Percentiles rank a stretch among this genome's conserved stretches.
These are phyloP conservation scores for Ehretia macrophylla DNA, from an alignment of 257 asterid species.

Conservation along the genomic window DNA sequence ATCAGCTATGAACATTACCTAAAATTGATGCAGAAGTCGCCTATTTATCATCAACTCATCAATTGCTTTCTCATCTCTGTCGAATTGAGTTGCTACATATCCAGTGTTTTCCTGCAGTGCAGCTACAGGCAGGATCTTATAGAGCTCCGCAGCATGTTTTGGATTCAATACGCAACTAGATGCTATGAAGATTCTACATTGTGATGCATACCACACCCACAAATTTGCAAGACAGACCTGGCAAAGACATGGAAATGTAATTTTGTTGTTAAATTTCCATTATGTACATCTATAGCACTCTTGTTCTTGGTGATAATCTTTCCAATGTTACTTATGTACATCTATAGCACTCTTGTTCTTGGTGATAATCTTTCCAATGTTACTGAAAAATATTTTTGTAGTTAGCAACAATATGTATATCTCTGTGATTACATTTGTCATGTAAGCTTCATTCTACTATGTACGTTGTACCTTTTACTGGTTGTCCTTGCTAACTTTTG, in stretches of 20 bases:
- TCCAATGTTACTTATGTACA: neutral
- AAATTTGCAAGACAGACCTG: neutral
- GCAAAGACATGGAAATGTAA: neutral
- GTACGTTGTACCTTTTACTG: too few relatives aligned
- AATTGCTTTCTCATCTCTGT: too few relatives aligned
- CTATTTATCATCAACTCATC: too few relatives aligned
- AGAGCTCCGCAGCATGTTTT: neutral
- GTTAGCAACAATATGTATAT: too few relatives aligned
- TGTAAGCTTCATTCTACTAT: too few relatives aligned
- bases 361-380: too few relatives aligned
- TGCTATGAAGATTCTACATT: neutral
- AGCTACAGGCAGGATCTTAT: neutral
- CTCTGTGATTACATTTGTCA: too few relatives aligned
- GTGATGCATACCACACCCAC: neutral
- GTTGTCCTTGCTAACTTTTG: too few relatives aligned
- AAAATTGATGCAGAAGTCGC: too few relatives aligned
- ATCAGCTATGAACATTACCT: too few relatives aligned
- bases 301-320: too few relatives aligned
- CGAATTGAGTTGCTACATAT: neutral
- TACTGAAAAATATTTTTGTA: too few relatives aligned
- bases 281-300: neutral
- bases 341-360: neutral
- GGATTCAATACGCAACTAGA: neutral
- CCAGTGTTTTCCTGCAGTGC: neutral
- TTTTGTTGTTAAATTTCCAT: neutral